These are phyloP conservation scores for Rhytidiadelphus loreus DNA, from an alignment of 225 moss, liverwort and hornwort species.

Conservation along the genomic window DNA sequence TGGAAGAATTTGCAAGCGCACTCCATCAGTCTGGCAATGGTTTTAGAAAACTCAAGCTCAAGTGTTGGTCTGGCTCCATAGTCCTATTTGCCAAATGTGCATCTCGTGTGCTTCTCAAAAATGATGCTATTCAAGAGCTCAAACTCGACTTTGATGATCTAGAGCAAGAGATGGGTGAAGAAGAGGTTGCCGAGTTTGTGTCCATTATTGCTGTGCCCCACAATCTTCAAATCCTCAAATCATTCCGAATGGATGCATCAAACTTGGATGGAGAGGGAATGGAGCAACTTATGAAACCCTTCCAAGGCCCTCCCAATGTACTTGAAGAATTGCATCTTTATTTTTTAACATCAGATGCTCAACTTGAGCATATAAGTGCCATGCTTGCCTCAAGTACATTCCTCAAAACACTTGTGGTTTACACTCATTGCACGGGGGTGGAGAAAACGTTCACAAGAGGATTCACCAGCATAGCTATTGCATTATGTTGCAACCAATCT, in stretches of 20 bases:
- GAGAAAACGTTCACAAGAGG: not conserved
- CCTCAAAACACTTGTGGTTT: accelerated
- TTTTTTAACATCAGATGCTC: accelerated
- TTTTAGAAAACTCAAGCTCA: accelerated
- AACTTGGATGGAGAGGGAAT: not conserved
- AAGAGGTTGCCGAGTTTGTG: not conserved
- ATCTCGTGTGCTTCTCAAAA: not conserved
- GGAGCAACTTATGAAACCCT: not conserved
- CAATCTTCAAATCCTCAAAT: not conserved
- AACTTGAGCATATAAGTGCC: not conserved
- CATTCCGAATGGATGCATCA: accelerated
- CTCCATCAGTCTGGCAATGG: not conserved
- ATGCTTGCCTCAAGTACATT: not conserved
- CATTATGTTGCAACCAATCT: not conserved
- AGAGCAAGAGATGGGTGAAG: not conserved
- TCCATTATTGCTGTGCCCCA: not conserved
- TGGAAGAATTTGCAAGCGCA: not conserved
- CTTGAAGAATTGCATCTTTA: accelerated
- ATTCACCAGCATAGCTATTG: not conserved
- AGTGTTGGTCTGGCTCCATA: accelerated
- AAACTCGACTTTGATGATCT: no score
- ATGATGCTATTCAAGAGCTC: not conserved
- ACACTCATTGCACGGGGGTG: accelerated
- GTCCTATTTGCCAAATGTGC: not conserved
- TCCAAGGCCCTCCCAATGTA: not conserved